Conservation (phyloP, 139 green algal species). For the Chlamydomonas sp. region DNA sequence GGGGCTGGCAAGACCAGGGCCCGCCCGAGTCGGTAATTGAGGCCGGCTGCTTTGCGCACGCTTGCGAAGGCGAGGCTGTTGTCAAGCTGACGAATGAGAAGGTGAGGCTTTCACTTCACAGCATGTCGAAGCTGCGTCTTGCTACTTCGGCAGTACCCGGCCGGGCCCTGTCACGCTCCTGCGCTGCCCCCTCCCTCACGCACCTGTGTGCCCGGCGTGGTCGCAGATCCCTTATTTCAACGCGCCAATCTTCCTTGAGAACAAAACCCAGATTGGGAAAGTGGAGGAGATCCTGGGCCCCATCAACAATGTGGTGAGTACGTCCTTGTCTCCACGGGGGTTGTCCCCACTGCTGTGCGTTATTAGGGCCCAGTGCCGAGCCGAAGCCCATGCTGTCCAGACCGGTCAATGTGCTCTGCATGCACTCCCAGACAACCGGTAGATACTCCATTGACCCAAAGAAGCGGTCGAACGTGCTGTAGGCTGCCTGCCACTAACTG, state of each 20-base stretch:
- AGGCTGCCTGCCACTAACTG: too few species aligned
- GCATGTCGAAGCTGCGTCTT: not conserved
- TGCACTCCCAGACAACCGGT: too few species aligned
- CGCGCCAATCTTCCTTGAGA: slow-evolving; percentile 97
- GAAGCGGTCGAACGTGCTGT: too few species aligned
- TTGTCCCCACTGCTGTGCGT: not conserved
- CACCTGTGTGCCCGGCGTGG: not conserved
- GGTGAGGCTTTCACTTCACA: slow-evolving; percentile 56
- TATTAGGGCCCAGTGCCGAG: not conserved
- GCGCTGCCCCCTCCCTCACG: too few species aligned
- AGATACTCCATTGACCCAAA: too few species aligned
- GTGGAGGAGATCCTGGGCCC: slow-evolving; percentile 98
- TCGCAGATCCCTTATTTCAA: slow-evolving; percentile 98
- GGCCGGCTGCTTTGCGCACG: slow-evolving; percentile 91
- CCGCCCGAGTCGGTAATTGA: slow-evolving; percentile 84
- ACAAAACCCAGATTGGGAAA: slow-evolving; percentile 98
- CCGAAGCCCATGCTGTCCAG: too few species aligned
- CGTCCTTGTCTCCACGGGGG: not conserved
- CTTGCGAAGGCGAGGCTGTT: slow-evolving; percentile 98
- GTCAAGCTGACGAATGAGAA: slow-evolving; percentile 97
- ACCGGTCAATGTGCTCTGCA: too few species aligned
- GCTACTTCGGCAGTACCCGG: not conserved
- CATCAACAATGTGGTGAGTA: slow-evolving; percentile 88
- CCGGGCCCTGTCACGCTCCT: too few species aligned
- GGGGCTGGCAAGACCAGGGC: slow-evolving; percentile 44